Evolutionary conservation across 768 basidiomycete species (phyloP).

Genomic region (Boletus patriciae): DNA sequence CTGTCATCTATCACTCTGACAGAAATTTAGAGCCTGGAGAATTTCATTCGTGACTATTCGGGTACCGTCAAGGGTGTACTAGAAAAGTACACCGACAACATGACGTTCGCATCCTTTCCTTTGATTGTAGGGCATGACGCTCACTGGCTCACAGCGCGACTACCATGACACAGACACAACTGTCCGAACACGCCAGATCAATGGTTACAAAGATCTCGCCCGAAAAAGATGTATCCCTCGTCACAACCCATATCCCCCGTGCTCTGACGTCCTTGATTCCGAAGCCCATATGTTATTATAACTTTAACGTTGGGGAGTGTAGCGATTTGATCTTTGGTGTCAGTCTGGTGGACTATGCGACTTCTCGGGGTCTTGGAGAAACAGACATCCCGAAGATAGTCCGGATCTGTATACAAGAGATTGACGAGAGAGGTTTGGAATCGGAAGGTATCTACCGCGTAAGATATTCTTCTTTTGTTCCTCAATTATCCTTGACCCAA

Average conservation of each 20-base stretch:
- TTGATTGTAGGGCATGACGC: neutral
- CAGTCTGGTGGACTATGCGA: constrained; percentile 85
- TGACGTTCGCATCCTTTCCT: constrained; percentile 44
- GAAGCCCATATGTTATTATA: constrained; percentile 71
- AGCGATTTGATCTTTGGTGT: constrained; percentile 89
- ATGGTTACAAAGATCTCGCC: constrained; percentile 68
- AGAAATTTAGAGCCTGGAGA: constrained; percentile 66
- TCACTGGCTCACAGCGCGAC: constrained; percentile 60
- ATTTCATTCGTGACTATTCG: constrained; percentile 73
- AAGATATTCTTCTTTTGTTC: constrained; percentile 21
- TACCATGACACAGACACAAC: constrained; percentile 68
- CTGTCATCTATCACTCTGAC: constrained; percentile 12
- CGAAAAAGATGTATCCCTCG: constrained; percentile 61
- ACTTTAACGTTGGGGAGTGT: constrained; percentile 81
- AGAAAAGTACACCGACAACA: constrained; percentile 75
- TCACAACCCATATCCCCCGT: constrained; percentile 58
- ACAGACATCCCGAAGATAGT: constrained; percentile 79
- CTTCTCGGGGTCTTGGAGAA: constrained; percentile 69
- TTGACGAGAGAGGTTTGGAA: constrained; percentile 77
- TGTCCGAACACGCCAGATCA: constrained; percentile 62
- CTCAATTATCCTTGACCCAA: constrained; percentile 1
- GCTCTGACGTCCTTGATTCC: constrained; percentile 66
- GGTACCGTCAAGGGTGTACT: constrained; percentile 61
- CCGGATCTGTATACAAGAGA: constrained; percentile 75
- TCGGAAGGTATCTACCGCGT: constrained; percentile 82